Evolutionary conservation across 2,329 filamentous ascomycete species (phyloP).

Genomic region (Cladosporium sp.): DNA sequence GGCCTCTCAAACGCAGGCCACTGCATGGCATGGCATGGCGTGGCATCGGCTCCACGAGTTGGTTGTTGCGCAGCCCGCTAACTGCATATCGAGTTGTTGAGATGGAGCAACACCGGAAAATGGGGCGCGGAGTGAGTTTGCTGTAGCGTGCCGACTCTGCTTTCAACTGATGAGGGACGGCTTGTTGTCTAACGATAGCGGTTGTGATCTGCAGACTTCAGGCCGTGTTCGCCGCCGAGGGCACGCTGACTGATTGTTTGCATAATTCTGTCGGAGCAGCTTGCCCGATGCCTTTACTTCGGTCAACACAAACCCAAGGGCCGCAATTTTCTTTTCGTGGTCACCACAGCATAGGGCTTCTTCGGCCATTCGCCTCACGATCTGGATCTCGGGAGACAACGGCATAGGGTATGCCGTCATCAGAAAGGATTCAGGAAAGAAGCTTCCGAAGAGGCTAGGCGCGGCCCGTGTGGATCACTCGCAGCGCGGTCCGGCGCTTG

Average conservation of each 20-base stretch:
- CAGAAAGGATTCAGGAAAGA: conserved; percentile 7
- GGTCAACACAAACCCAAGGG: neutral
- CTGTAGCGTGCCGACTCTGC: too few relatives aligned
- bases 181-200: too few relatives aligned
- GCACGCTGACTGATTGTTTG: too few relatives aligned
- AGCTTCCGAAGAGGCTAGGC: neutral
- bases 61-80: neutral
- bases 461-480: conserved; percentile 6
- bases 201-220: too few relatives aligned
- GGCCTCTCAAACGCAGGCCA: too few relatives aligned
- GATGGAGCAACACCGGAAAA: conserved; percentile 10
- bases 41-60: neutral
- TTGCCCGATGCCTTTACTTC: neutral
- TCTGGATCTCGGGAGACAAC: neutral
- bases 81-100: neutral
- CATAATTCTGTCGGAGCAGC: too few relatives aligned
- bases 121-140: neutral
- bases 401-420: conserved; percentile 1
- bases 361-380: neutral
- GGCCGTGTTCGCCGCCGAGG: too few relatives aligned
- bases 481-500: conserved; percentile 9
- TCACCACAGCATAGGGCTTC: too few relatives aligned
- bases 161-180: too few relatives aligned
- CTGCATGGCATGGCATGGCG: neutral
- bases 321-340: too few relatives aligned